Evolutionary conservation across 2,329 filamentous ascomycete species (phyloP).

Genomic region (Beauveria varroae): DNA sequence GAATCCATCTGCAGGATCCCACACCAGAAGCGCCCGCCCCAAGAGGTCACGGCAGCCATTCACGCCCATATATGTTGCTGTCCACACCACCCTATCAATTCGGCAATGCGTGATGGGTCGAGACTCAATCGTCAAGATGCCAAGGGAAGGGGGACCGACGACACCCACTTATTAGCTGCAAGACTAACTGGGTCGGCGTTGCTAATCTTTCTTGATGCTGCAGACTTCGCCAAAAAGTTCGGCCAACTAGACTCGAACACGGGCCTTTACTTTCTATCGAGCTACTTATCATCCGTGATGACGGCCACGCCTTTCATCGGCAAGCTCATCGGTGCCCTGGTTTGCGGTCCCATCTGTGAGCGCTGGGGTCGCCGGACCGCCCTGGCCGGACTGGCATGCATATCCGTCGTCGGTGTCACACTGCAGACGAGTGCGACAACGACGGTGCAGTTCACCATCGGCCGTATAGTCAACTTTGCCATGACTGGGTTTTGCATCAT

Average conservation of each 20-base stretch:
- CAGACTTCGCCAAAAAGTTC: slow-evolving; percentile 17
- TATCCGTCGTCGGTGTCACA: slow-evolving; percentile 19
- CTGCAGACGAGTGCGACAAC: slow-evolving; percentile 22
- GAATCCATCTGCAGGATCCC: neutral
- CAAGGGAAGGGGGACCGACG: neutral
- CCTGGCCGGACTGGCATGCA: slow-evolving; percentile 15
- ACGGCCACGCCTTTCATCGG: slow-evolving; percentile 20
- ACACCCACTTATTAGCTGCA: neutral
- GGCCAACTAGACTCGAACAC: slow-evolving; percentile 16
- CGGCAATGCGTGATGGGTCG: neutral
- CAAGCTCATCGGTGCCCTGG: slow-evolving; percentile 12
- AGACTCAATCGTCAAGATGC: neutral
- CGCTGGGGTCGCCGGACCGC: slow-evolving; percentile 19
- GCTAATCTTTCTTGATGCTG: neutral
- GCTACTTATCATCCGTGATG: slow-evolving; percentile 20
- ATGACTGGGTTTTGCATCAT: slow-evolving; percentile 26
- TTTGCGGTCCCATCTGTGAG: slow-evolving; percentile 17
- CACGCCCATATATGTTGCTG: neutral
- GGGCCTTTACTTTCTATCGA: slow-evolving; percentile 14
- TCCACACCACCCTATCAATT: slow-evolving; percentile 1
- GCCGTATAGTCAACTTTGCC: slow-evolving; percentile 21
- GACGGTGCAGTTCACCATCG: slow-evolving; percentile 22
- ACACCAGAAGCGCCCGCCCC: neutral
- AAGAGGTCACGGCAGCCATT: neutral
- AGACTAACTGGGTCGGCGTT: neutral